These are phyloP conservation scores for Syncephalastrum contaminatum DNA, from an alignment of 371 early-diverging fungal genomes.

Conservation along the genomic window DNA sequence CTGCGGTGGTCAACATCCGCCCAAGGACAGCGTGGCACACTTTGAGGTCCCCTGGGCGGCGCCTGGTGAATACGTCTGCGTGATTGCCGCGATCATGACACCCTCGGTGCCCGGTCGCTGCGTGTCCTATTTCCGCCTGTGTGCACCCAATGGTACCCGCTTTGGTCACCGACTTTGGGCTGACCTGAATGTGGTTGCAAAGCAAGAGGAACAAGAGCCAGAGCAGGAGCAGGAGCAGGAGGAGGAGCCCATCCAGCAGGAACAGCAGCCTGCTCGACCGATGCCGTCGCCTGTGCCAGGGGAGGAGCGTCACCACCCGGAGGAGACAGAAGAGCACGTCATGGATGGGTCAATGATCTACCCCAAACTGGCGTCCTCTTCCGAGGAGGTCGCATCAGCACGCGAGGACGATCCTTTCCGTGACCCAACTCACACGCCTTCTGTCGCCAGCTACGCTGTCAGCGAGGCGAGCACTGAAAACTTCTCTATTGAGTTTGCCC, in stretches of 20 bases:
- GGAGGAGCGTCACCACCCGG: background rate
- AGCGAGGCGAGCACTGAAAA: background rate
- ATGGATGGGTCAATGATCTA: too few species aligned
- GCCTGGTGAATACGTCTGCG: constrained; percentile 51
- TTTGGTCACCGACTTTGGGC: constrained; percentile 75
- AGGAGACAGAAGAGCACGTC: too few species aligned
- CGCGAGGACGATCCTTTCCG: too few species aligned
- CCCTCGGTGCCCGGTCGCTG: constrained; percentile 62
- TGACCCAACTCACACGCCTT: background rate
- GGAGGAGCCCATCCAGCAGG: background rate
- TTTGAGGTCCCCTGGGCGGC: constrained; percentile 48
- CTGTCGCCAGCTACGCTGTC: constrained; percentile 4
- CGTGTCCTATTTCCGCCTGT: constrained; percentile 64
- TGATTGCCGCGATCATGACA: constrained; percentile 66
- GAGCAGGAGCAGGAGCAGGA: background rate
- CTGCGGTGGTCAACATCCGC: constrained; percentile 46
- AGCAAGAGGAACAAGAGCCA: constrained; percentile 5
- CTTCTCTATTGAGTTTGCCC: too few species aligned
- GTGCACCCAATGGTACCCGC: constrained; percentile 52
- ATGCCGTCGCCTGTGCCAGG: too few species aligned
- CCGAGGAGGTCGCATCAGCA: too few species aligned
- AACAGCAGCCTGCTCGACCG: background rate
- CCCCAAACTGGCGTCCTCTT: too few species aligned
- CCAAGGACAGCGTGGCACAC: constrained; percentile 28
- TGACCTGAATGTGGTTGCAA: constrained; percentile 52